Base-by-base conservation (phyloP, 1,284 basidiomycete genomes). In the Tylopilus sp. region DNA sequence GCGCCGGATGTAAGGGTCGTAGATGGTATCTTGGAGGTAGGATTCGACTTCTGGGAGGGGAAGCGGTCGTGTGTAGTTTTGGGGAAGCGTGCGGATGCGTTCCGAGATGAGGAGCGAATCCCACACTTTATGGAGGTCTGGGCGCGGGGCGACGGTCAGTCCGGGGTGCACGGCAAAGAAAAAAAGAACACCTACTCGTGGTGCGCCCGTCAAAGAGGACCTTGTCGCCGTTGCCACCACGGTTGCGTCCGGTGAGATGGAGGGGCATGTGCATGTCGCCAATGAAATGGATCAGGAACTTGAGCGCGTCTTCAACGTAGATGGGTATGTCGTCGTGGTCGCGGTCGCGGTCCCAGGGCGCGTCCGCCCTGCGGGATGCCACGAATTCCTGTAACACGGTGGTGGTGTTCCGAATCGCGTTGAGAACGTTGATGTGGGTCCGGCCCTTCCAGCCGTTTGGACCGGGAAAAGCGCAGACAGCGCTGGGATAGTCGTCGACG, bases 261-360 rank as follows among this genome's bases (percentile, higher is more conserved):
- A 97, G 73, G 9, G 93, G 93, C 78, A 89, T 86, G 62, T 96
- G 93, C 75, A 95, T 75, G 63, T 97, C 94, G 0, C 94, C 94
- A 9, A 95, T 53, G 55, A 92, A 93, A 65, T 97, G 94, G 31
- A 93, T 80, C 42, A 97, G 73, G 73, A 96, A 97, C 64, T 91
- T 89, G 61, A 96, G 74, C 2, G 92, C 88, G 6, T 60, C 59
- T 19, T 57, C 49, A 23, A 59, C 55, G 56, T 65, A 53, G n/a
- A 41, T 30, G 0, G 59, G 57, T 1, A 58, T 48, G 29, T 65
- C 55, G 39, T 59, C 48, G 34, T 6, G 21, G 21, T 58, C 55
- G 38, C 36, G 38, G 16, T 8, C 41, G 6, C 7, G 15, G 15
- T 28, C 7, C 26, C 1, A 26, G 18, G 55, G 57, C 46, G 63